Percentiles rank a stretch among this genome's conserved stretches.
phyloP scores from a whole-genome alignment of 805 yeast genomes.

The Saccharomyces eubayanus region DNA sequence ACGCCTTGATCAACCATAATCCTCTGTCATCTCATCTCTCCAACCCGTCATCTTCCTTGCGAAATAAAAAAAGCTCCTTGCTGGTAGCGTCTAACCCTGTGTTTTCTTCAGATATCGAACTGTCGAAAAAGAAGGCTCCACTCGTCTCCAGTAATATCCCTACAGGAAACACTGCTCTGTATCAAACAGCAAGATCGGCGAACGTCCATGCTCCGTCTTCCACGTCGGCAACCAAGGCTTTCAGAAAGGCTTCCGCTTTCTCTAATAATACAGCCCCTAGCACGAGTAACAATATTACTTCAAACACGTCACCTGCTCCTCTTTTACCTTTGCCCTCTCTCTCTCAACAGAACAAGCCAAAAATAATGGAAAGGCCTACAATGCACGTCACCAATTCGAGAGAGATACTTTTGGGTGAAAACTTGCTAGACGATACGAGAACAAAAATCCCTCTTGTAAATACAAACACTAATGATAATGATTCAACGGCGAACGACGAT shows the following conservation, averaged over 20 bases:
- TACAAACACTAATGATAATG: neutral
- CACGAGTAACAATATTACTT: neutral
- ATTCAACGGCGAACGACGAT: neutral
- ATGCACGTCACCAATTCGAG: slow-evolving; percentile 21
- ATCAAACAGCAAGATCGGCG: neutral
- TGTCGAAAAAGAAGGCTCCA: neutral
- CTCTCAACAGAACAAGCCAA: neutral
- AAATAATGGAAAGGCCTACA: slow-evolving; percentile 20
- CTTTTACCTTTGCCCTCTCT: neutral
- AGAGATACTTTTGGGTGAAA: slow-evolving; percentile 18
- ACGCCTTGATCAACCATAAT: slow-evolving; percentile 18
- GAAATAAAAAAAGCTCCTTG: slow-evolving; percentile 32
- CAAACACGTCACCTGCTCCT: neutral
- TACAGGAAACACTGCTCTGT: neutral
- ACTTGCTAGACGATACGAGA: neutral
- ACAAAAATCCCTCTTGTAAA: neutral
- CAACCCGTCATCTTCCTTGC: slow-evolving; percentile 16
- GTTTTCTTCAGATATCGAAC: neutral
- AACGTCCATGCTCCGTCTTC: neutral
- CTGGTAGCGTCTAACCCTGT: slow-evolving; percentile 17
- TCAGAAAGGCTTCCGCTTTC: neutral
- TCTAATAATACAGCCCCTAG: neutral
- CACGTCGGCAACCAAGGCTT: neutral
- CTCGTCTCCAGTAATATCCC: neutral
- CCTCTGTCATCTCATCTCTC: slow-evolving; percentile 24